These are phyloP conservation scores for Russula virescens DNA, from an alignment of 768 basidiomycete genomes.

Conservation along the genomic window DNA sequence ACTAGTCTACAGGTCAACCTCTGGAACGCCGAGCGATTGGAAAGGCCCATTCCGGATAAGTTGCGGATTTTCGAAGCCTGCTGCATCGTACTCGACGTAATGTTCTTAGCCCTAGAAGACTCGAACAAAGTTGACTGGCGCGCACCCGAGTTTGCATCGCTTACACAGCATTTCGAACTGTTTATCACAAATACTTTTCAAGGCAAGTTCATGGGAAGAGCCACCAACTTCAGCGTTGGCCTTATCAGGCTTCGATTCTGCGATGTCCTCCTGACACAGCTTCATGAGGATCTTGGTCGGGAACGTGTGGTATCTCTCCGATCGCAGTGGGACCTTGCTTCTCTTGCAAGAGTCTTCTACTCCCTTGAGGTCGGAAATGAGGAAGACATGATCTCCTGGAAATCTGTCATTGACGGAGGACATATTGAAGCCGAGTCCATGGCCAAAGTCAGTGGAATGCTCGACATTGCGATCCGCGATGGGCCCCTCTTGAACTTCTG, in stretches of 20 bases:
- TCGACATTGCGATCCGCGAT: not conserved
- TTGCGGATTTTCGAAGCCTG: constrained; percentile 1
- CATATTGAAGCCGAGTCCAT: not conserved
- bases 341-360: constrained; percentile 4
- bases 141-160: constrained; percentile 5
- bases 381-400: not conserved
- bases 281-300: not conserved
- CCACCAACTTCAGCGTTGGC: not conserved
- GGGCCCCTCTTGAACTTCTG: constrained; percentile 12
- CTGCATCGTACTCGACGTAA: constrained; percentile 1
- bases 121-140: constrained; percentile 8
- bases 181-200: constrained; percentile 1
- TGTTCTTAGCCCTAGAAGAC: not conserved
- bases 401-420: not conserved
- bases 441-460: not conserved
- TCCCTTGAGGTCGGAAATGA: not conserved
- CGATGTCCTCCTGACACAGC: not conserved
- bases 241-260: constrained; percentile 3
- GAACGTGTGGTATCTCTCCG: not conserved
- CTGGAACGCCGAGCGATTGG: not conserved
- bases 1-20: constrained; percentile 2
- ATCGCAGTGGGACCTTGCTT: constrained; percentile 12
- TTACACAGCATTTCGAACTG: constrained; percentile 3
- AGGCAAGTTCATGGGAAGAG: not conserved
- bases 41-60: not conserved